phyloP scores from a whole-genome alignment of 768 basidiomycete species.

The Tremella yokohamensis region DNA sequence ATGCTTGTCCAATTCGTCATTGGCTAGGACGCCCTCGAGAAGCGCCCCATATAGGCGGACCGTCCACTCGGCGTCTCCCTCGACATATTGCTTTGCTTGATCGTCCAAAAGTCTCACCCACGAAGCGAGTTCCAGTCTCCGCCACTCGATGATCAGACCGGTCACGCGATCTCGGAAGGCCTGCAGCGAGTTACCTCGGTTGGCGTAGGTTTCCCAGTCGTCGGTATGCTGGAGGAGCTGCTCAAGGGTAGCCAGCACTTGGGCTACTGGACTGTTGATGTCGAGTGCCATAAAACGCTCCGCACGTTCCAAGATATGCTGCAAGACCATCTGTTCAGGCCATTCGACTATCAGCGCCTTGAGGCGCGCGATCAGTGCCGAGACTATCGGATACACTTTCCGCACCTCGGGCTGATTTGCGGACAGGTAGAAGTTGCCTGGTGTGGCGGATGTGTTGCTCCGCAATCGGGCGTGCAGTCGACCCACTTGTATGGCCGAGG shows the following conservation, averaged over 20 bases:
- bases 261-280: conserved; percentile 71
- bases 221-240: conserved; percentile 79
- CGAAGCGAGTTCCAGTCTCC: conserved; percentile 78
- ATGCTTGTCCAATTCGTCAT: conserved; percentile 55
- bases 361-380: conserved; percentile 59
- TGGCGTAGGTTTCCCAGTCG: conserved; percentile 97
- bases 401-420: conserved; percentile 68
- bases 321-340: conserved; percentile 98
- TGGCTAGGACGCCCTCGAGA: conserved; percentile 58
- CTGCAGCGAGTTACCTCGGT: conserved; percentile 77
- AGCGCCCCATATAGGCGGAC: conserved; percentile 80
- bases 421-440: conserved; percentile 74
- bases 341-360: conserved; percentile 66
- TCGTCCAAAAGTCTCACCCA: conserved; percentile 78
- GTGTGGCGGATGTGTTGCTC: conserved; percentile 18
- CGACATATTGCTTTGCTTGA: conserved; percentile 57
- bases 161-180: conserved; percentile 64
- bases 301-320: conserved; percentile 71
- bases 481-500: conserved; percentile 29
- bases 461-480: conserved; percentile 42
- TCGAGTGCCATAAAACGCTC: conserved; percentile 62
- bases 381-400: conserved; percentile 60
- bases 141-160: conserved; percentile 78
- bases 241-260: conserved; percentile 75
- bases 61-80: conserved; percentile 71